phyloP scores from a whole-genome alignment of 805 yeast genomes.

The Kregervanrija pseudodelftensis region DNA sequence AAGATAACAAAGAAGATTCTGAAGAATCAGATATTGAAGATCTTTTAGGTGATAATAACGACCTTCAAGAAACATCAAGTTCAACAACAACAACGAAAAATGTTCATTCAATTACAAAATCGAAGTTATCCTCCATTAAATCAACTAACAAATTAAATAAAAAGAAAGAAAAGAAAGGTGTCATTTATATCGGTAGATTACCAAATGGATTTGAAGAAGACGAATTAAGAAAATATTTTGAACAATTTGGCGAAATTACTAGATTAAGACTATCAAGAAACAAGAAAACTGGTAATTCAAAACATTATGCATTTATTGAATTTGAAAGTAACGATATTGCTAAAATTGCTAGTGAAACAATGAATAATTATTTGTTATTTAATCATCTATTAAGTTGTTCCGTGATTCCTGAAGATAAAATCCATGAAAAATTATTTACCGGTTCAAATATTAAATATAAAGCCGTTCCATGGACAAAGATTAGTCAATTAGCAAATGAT shows the following conservation, averaged over 20 bases:
- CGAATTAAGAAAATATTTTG: conserved; percentile 71
- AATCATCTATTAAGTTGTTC: conserved; percentile 73
- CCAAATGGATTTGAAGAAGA: conserved; percentile 89
- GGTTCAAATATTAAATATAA: conserved; percentile 50
- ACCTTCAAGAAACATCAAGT: background rate
- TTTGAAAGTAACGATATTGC: conserved; percentile 73
- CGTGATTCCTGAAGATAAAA: conserved; percentile 47
- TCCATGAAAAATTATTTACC: conserved; percentile 51
- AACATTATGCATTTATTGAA: conserved; percentile 88
- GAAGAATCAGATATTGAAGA: conserved; percentile 5
- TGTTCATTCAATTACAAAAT: conserved; percentile 18
- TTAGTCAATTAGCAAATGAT: conserved; percentile 47
- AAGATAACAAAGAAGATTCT: conserved; percentile 14
- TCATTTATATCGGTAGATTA: conserved; percentile 82
- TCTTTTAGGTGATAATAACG: conserved; percentile 3
- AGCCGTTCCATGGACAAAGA: conserved; percentile 52
- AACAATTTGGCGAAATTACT: conserved; percentile 82
- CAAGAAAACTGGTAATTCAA: conserved; percentile 83
- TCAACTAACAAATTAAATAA: conserved; percentile 1
- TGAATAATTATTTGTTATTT: conserved; percentile 87
- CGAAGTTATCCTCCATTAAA: conserved; percentile 4
- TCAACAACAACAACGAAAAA: conserved; percentile 7
- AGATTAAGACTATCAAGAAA: conserved; percentile 80
- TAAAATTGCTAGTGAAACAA: conserved; percentile 83
- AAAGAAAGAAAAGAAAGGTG: conserved; percentile 34